A percentile compares a stretch with the other conserved stretches of the same genome.
These are phyloP conservation scores for Leccinum pellstonianum DNA, from an alignment of 768 basidiomycete genomes.

Conservation along the genomic window DNA sequence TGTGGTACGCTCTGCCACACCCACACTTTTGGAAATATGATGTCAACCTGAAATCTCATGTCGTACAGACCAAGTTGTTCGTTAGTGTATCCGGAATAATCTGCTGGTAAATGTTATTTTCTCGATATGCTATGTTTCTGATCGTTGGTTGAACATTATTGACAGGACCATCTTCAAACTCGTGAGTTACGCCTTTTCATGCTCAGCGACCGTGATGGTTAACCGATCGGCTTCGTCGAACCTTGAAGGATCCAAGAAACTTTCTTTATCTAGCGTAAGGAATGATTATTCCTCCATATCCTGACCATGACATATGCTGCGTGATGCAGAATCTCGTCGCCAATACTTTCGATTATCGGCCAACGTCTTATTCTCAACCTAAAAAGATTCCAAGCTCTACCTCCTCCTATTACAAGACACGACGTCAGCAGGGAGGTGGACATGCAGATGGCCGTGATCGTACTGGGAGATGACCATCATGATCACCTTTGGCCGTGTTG, in stretches of 20 bases:
- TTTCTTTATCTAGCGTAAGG: conserved; percentile 4
- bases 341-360: conserved; percentile 13
- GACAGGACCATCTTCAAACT: conserved; percentile 7
- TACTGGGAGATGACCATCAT: neutral
- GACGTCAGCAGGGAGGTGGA: conserved; percentile 21
- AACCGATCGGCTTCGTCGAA: neutral
- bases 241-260: conserved; percentile 11
- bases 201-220: neutral
- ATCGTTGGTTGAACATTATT: neutral
- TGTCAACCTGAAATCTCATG: neutral
- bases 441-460: conserved; percentile 15
- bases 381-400: conserved; percentile 2
- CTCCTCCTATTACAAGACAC: neutral
- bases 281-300: neutral
- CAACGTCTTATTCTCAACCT: conserved; percentile 24
- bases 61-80: conserved; percentile 3
- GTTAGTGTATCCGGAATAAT: conserved; percentile 6
- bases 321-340: conserved; percentile 12
- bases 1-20: neutral
- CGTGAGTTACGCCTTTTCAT: conserved; percentile 1
- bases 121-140: neutral
- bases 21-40: neutral
- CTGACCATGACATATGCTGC: neutral
- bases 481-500: neutral
- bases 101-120: conserved; percentile 7